These are phyloP conservation scores for Tuber brumale DNA, from an alignment of 495 filamentous ascomycete species.

Conservation along the genomic window DNA sequence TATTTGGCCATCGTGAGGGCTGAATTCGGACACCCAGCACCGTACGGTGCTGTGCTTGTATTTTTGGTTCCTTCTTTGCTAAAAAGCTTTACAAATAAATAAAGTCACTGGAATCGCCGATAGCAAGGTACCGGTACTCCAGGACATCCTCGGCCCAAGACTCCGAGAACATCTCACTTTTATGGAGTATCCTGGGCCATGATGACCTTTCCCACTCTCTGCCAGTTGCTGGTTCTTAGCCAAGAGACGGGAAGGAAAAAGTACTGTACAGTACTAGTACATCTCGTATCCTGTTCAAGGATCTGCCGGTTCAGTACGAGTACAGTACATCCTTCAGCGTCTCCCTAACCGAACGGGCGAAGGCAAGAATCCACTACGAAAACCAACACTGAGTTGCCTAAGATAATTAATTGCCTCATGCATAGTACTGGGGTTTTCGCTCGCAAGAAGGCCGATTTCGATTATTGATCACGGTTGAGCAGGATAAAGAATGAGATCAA, in stretches of 20 bases:
- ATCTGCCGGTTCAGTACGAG: background rate
- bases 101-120: background rate
- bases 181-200: background rate
- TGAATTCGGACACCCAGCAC: background rate
- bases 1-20: background rate
- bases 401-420: background rate
- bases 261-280: background rate
- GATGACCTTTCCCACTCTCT: background rate
- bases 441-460: background rate
- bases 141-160: background rate
- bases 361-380: background rate
- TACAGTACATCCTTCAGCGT: background rate
- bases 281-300: background rate
- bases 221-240: background rate
- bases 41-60: background rate
- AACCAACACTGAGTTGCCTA: background rate
- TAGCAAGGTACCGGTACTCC: background rate
- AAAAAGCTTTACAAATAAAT: background rate
- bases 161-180: background rate
- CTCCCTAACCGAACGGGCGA: background rate
- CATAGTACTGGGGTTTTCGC: background rate
- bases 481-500: background rate
- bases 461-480: background rate
- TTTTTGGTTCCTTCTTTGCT: background rate
- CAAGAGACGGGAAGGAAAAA: constrained; percentile 2